Base-by-base conservation (phyloP, 257 asterid species). In the Gentiana macrophylla region DNA sequence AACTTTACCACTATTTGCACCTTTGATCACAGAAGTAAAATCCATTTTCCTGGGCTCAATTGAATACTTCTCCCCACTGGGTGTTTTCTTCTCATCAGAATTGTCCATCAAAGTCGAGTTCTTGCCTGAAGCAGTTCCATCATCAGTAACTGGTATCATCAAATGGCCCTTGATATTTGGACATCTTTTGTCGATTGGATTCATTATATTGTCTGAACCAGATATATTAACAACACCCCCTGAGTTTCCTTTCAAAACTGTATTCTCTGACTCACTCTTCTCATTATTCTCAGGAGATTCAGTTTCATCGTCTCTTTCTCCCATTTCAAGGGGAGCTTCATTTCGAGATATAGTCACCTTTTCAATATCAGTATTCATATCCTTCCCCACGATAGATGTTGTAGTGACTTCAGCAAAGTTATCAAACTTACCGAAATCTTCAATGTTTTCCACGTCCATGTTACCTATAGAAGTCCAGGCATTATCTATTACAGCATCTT, bases 1-100 rank as follows among this genome's bases (percentile, higher is more conserved):
- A 46, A 50, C 71, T 69, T 72, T 68, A 53, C 73, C 45, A 58
- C 72, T 49, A 60, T 52, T 72, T 54, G 54, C 64, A 47, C 59
- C 53, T 62, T 65, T 59, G 32, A 68, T 64, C 36, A 52, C 50
- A 13, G 38, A 33, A 44, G 64, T 3, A 37, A 35, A 37, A 51
- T 47, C 37, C 35, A 56, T 55, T 65, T 65, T 56, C 71, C 69
- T 73, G 0, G 73, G 52, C 65, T 68, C 78, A 64, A 65, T 55
- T 64, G 69, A 72, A 60, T 72, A 74, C 55, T 77, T 90, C 64
- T 72, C 75, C 4, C 68, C 79, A 53, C 68, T 77, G 5, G 57
- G 50, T 57, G 24, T 35, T 53, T 74, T 77, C 61, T 55, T 61
- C 61, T 60, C 72, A 57, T 41, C 68, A 52, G 56, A 64, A 65